A percentile compares a stretch with the other conserved stretches of the same genome.
Evolutionary conservation across 768 basidiomycete genomes (phyloP).

Genomic region (Myochromella boudieri): DNA sequence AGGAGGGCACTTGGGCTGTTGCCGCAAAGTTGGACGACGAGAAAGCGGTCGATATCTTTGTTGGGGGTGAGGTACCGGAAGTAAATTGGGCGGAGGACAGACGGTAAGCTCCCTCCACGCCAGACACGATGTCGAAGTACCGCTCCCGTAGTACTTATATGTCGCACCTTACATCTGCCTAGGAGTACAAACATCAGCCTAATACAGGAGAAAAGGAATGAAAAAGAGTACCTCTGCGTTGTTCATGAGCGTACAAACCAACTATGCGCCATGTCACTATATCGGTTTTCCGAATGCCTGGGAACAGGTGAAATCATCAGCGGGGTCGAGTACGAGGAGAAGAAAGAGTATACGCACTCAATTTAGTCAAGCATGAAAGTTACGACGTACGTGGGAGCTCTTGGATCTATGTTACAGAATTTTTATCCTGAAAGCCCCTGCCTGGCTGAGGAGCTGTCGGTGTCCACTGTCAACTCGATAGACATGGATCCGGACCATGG

Average conservation of each 20-base stretch:
- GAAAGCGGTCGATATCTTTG: constrained; percentile 63
- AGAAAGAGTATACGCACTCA: constrained; percentile 69
- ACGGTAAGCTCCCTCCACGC: constrained; percentile 79
- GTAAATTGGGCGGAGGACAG: constrained; percentile 4
- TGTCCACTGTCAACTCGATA: too few relatives aligned
- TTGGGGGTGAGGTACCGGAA: neutral
- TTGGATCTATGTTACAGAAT: constrained; percentile 76
- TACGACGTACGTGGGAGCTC: constrained; percentile 85
- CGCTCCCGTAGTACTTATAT: constrained; percentile 56
- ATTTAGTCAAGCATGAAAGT: constrained; percentile 99
- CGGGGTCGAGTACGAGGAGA: neutral
- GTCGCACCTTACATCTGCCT: constrained; percentile 60
- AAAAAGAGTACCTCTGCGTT: constrained; percentile 69
- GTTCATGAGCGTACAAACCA: constrained; percentile 98
- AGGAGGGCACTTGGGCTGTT: constrained; percentile 84
- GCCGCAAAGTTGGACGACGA: constrained; percentile 92
- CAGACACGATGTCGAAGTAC: constrained; percentile 65
- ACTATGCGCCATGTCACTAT: constrained; percentile 80
- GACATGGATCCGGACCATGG: too few relatives aligned
- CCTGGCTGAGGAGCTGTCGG: too few relatives aligned
- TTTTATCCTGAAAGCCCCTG: constrained; percentile 73
- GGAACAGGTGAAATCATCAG: neutral
- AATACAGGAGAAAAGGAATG: neutral
- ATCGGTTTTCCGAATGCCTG: constrained; percentile 91
- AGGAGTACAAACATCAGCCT: neutral